phyloP scores from a whole-genome alignment of 495 filamentous ascomycete species.

The Collariella sp. region DNA sequence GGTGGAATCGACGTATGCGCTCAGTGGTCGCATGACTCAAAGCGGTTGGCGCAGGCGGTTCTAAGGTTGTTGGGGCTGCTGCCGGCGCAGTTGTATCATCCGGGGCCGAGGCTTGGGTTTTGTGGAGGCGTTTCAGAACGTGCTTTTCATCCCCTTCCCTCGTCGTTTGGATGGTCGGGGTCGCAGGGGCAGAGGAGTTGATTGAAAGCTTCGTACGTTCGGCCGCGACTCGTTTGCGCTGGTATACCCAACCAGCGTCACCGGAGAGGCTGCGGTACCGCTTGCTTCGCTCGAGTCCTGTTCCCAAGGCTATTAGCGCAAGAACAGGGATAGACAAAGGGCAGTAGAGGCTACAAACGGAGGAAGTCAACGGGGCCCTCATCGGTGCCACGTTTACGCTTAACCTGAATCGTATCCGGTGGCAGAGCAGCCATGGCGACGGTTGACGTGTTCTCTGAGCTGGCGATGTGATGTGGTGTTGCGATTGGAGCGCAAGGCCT shows the following conservation, averaged over 20 bases:
- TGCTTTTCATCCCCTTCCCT: slow-evolving; percentile 23
- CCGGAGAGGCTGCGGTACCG: slow-evolving; percentile 29
- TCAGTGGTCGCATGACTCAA: slow-evolving; percentile 9
- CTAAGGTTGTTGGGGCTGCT: background rate
- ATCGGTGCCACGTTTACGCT: slow-evolving; percentile 45
- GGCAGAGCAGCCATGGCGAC: slow-evolving; percentile 38
- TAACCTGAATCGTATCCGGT: slow-evolving; percentile 44
- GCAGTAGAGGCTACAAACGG: slow-evolving; percentile 28
- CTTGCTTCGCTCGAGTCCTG: slow-evolving; percentile 30
- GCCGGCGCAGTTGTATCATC: background rate
- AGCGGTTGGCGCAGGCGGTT: background rate
- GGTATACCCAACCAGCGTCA: slow-evolving; percentile 34
- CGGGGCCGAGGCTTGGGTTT: background rate
- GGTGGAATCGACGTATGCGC: slow-evolving; percentile 36
- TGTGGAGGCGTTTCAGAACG: slow-evolving; percentile 6
- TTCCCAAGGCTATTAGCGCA: background rate
- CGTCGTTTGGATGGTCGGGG: slow-evolving; percentile 15
- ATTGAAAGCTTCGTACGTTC: slow-evolving; percentile 9
- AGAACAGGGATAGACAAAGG: background rate
- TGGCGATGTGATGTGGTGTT: background rate
- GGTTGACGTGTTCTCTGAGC: slow-evolving; percentile 7
- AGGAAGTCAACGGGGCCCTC: slow-evolving; percentile 46
- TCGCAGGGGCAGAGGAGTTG: background rate
- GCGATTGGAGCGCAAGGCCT: background rate
- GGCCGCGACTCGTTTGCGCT: slow-evolving; percentile 25